Base-by-base conservation (phyloP, 179 eudicot genomes). In the Beta corolliflora region DNA sequence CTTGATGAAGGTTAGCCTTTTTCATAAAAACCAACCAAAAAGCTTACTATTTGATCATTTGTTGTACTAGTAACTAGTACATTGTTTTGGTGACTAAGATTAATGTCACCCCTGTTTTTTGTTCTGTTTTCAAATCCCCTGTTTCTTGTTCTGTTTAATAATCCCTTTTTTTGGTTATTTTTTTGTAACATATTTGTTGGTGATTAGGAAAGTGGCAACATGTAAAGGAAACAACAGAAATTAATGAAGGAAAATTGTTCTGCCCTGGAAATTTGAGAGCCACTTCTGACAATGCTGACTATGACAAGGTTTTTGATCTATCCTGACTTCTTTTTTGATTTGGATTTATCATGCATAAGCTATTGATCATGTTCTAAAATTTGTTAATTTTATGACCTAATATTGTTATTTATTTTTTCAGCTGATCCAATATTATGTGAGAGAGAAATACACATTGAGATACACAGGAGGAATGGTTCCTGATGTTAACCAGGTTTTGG, bases 401-500 rank as follows among this genome's bases (percentile, higher is more conserved):
- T 45, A 11, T 69, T 18, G 36, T 18, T 31, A 44, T 65, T 29
- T 77, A 2, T 56, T 23, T 19, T 53, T 81, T 72, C 94, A 94
- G 97, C 82, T 97, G 90, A 88, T 97, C 80, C 88, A 94, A 82
- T 90, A 93, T 84, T 97, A 97, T 53, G 92, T 97, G 13, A 88
- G 84, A 75, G 97, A 94, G 91, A 97, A 97, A 71, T 97, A 97
- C 93, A 97, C 99, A 25, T 77, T 97, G 90, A 80, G 99, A 77
- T 97, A 97, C 97, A 97, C 99, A 3, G 99, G 99, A 85, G 99
- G 99, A 89, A 97, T 94, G 98, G 99, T 97, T 75, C 99, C 99
- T 3, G 99, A 97, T 88, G 99, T 97, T 74, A 97, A 97, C 86
- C 99, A 97, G 99, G 99, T 96, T 77, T 56, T 25, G 55, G 45